phyloP scores from a whole-genome alignment of 768 basidiomycete species.

The Guyanaporus albipodus region DNA sequence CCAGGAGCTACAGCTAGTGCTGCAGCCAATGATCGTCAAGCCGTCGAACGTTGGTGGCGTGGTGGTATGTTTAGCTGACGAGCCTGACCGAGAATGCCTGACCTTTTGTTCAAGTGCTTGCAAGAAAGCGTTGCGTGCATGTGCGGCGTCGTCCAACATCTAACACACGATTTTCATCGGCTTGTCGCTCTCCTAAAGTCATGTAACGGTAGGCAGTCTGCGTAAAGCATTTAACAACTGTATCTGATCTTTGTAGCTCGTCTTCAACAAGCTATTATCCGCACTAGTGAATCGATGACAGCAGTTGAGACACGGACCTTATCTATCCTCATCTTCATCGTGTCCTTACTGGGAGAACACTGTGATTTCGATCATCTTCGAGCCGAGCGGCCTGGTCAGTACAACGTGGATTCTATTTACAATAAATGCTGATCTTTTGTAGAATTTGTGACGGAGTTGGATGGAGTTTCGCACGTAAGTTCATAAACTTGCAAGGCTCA shows the following conservation, averaged over 20 bases:
- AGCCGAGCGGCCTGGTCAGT: slow-evolving; percentile 54
- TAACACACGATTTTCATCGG: slow-evolving; percentile 82
- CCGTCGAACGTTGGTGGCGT: slow-evolving; percentile 67
- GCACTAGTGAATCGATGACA: slow-evolving; percentile 38
- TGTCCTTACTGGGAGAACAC: slow-evolving; percentile 81
- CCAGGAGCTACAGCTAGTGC: slow-evolving; percentile 70
- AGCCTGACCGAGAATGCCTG: not conserved
- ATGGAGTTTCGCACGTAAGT: slow-evolving; percentile 54
- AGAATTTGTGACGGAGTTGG: slow-evolving; percentile 57
- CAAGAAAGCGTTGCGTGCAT: slow-evolving; percentile 93
- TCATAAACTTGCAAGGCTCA: not conserved
- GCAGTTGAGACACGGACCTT: slow-evolving; percentile 51
- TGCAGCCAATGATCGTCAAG: slow-evolving; percentile 91
- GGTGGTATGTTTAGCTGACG: slow-evolving; percentile 42
- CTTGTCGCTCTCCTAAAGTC: slow-evolving; percentile 80
- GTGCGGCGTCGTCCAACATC: slow-evolving; percentile 75
- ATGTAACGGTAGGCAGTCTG: slow-evolving; percentile 64
- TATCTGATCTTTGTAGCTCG: slow-evolving; percentile 42
- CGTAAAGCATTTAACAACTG: not conserved
- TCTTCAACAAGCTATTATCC: slow-evolving; percentile 53
- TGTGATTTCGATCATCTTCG: slow-evolving; percentile 83
- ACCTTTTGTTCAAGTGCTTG: slow-evolving; percentile 49
- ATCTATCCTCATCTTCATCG: slow-evolving; percentile 77
- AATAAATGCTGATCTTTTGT: not conserved
- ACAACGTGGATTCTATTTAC: too few species aligned